Conservation (phyloP, 2,329 filamentous ascomycete genomes). For the Fusarium sp. region DNA sequence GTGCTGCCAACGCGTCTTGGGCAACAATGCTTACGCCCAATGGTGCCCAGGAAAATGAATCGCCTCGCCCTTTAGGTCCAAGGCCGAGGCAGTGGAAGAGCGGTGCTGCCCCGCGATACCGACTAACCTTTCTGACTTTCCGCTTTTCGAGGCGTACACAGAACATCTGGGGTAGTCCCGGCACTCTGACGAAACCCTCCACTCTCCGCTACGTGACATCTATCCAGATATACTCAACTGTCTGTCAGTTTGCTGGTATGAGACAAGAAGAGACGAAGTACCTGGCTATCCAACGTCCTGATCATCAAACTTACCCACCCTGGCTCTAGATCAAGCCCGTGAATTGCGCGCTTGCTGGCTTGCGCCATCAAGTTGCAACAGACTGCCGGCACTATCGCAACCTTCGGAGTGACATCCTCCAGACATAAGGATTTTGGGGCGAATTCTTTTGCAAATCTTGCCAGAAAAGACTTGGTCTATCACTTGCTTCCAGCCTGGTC, state of each 20-base stretch:
- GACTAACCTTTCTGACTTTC: conserved; percentile 15
- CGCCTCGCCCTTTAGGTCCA: conserved; percentile 31
- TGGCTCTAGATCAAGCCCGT: conserved; percentile 40
- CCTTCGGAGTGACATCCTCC: conserved; percentile 39
- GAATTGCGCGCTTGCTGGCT: conserved; percentile 37
- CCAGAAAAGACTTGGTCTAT: conserved; percentile 43
- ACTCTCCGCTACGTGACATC: conserved; percentile 37
- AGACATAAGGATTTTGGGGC: conserved; percentile 40
- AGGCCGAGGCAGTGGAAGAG: conserved; percentile 31
- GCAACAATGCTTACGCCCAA: conserved; percentile 52
- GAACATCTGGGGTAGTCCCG: conserved; percentile 48
- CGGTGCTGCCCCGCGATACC: conserved; percentile 34
- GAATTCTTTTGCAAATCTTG: conserved; percentile 47
- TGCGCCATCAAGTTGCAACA: conserved; percentile 42
- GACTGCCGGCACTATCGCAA: conserved; percentile 23
- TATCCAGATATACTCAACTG: conserved; percentile 15
- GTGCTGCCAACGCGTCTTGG: conserved; percentile 47
- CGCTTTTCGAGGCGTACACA: conserved; percentile 17
- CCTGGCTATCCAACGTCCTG: conserved; percentile 10
- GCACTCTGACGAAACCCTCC: conserved; percentile 32
- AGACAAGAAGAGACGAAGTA: conserved; percentile 16
- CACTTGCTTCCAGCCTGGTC: conserved; percentile 46
- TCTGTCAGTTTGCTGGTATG: background rate
- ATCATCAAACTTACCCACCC: conserved; percentile 38
- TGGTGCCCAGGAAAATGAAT: conserved; percentile 45